These are phyloP conservation scores for Trichophyton simii DNA, from an alignment of 2,329 filamentous ascomycete genomes.

Conservation along the genomic window DNA sequence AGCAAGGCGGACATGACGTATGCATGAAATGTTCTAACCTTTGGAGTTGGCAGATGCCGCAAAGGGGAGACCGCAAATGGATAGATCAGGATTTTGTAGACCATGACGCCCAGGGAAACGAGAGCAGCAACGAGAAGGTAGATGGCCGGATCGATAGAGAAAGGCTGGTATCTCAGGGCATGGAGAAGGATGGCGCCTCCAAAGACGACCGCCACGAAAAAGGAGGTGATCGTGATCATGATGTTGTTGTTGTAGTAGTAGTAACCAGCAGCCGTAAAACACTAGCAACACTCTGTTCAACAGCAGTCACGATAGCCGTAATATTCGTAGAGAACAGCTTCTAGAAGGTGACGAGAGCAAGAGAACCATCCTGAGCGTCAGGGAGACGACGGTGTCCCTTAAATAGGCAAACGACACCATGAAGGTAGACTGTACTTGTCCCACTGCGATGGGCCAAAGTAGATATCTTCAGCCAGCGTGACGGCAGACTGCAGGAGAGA, in stretches of 20 bases:
- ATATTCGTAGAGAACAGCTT: too few relatives aligned
- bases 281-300: too few relatives aligned
- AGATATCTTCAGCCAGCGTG: too few relatives aligned
- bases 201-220: not conserved
- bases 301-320: too few relatives aligned
- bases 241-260: not conserved
- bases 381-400: too few relatives aligned
- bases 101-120: not conserved
- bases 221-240: not conserved
- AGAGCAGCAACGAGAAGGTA: not conserved
- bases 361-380: too few relatives aligned
- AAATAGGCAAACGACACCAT: too few relatives aligned
- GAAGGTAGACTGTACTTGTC: too few relatives aligned
- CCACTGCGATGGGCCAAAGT: too few relatives aligned
- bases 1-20: not conserved
- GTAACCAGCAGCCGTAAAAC: too few relatives aligned
- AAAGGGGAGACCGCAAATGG: constrained; percentile 1
- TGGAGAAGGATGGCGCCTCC: not conserved
- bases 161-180: not conserved
- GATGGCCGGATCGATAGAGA: not conserved
- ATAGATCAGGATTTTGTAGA: constrained; percentile 3
- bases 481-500: too few relatives aligned
- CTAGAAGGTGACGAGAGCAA: too few relatives aligned
- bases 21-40: not conserved
- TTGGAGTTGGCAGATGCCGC: constrained; percentile 4